A percentile compares a stretch with the other conserved stretches of the same genome.
Evolutionary conservation across 2,329 filamentous ascomycete species (phyloP).

Genomic region (Neopestalotiopsis clavispora): DNA sequence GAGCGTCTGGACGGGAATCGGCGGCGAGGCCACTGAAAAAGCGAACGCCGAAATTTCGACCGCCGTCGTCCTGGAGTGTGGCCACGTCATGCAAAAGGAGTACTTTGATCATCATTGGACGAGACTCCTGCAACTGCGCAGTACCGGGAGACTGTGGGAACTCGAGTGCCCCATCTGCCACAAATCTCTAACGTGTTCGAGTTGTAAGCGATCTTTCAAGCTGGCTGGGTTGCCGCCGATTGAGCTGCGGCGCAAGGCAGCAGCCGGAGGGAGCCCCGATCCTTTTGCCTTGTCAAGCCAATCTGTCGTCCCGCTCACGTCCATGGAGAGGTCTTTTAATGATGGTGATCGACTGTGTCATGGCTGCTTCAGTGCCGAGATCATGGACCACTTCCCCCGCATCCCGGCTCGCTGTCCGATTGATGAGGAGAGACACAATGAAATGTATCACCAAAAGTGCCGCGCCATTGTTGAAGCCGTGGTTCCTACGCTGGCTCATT

Average conservation of each 20-base stretch:
- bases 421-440: no score
- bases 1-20: neutral
- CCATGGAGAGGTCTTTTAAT: neutral
- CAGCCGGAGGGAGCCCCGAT: neutral
- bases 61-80: neutral
- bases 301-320: neutral
- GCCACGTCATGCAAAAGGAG: neutral
- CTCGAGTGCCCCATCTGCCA: neutral
- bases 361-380: neutral
- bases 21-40: neutral
- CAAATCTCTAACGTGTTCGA: neutral
- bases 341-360: neutral
- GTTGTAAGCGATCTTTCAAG: neutral
- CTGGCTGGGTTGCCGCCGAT: neutral
- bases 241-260: neutral
- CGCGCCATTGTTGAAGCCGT: no score
- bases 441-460: no score
- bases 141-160: no score
- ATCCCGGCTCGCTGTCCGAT: no score
- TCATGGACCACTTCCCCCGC: no score
- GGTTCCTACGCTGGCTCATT: no score
- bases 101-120: no score
- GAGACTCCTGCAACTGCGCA: no score
- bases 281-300: neutral
- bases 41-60: neutral